Evolutionary conservation across 116 monocot species (phyloP).

Genomic region (Phalaenopsis hybrid): DNA sequence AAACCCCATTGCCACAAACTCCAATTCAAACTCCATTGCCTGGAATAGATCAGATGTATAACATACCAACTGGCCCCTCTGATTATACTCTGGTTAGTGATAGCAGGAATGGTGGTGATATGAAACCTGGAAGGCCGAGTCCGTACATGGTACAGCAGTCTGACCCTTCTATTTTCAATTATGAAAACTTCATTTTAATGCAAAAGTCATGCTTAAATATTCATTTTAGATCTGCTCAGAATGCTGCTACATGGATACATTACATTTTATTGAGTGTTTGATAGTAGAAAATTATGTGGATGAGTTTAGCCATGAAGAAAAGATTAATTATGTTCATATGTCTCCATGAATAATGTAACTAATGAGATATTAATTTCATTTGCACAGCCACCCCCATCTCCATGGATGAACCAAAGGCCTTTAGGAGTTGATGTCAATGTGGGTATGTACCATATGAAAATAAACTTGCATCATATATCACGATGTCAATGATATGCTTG

Average conservation of each 20-base stretch:
- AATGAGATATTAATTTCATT: not conserved
- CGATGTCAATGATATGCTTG: not conserved
- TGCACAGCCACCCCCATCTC: conserved; percentile 77
- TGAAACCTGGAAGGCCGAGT: conserved; percentile 64
- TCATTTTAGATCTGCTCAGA: not conserved
- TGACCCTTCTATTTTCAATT: not conserved
- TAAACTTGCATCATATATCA: not conserved
- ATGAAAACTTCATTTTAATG: not conserved
- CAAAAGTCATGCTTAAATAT: not conserved
- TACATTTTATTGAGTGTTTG: not conserved
- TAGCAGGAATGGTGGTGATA: conserved; percentile 44
- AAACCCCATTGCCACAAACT: conserved; percentile 36
- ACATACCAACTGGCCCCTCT: conserved; percentile 49
- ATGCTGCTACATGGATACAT: not conserved
- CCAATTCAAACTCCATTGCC: conserved; percentile 65
- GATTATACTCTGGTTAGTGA: conserved; percentile 60
- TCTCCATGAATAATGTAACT: not conserved
- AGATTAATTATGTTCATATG: not conserved
- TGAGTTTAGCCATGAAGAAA: not conserved
- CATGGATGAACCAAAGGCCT: conserved; percentile 71
- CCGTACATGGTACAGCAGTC: conserved; percentile 67
- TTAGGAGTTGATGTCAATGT: conserved; percentile 93
- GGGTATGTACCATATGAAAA: conserved; percentile 39
- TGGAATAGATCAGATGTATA: conserved; percentile 64
- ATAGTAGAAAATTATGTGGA: not conserved